These are phyloP conservation scores for Kregervanrija fluxuum DNA, from an alignment of 805 yeast genomes.

Conservation along the genomic window DNA sequence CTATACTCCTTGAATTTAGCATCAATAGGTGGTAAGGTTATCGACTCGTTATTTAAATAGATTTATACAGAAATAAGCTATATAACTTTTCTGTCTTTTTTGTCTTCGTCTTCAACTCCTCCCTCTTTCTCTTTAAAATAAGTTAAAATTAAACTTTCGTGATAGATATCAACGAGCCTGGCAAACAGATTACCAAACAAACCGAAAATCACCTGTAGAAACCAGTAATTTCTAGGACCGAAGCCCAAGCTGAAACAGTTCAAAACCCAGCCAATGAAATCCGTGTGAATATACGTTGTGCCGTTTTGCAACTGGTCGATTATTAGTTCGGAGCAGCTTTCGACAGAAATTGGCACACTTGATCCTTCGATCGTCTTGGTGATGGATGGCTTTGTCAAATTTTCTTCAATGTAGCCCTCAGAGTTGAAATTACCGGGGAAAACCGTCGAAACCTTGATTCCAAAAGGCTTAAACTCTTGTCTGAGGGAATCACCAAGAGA, in stretches of 20 bases:
- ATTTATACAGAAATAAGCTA: neutral
- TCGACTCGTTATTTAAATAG: conserved; percentile 4
- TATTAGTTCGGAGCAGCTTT: conserved; percentile 56
- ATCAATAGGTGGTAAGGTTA: conserved; percentile 9
- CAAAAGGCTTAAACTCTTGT: conserved; percentile 68
- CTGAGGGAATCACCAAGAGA: conserved; percentile 70
- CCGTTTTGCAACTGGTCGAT: conserved; percentile 54
- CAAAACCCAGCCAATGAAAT: conserved; percentile 76
- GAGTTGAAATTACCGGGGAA: conserved; percentile 87
- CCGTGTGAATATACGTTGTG: conserved; percentile 70
- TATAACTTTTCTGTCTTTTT: neutral
- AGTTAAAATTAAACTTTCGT: conserved; percentile 43
- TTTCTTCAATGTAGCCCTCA: conserved; percentile 82
- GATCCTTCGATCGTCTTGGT: conserved; percentile 83
- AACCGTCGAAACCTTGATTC: conserved; percentile 63
- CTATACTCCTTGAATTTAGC: conserved; percentile 35
- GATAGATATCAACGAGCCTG: conserved; percentile 50
- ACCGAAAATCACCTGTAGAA: conserved; percentile 43
- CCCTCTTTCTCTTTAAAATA: conserved; percentile 34
- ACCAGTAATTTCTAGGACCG: conserved; percentile 55
- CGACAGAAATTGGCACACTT: conserved; percentile 60
- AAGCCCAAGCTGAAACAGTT: conserved; percentile 61
- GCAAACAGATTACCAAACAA: conserved; percentile 45
- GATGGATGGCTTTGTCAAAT: conserved; percentile 76
- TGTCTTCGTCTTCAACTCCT: conserved; percentile 1